Evolutionary conservation across 495 filamentous ascomycete species (phyloP).

Genomic region (Aspergillus haitiensis): DNA sequence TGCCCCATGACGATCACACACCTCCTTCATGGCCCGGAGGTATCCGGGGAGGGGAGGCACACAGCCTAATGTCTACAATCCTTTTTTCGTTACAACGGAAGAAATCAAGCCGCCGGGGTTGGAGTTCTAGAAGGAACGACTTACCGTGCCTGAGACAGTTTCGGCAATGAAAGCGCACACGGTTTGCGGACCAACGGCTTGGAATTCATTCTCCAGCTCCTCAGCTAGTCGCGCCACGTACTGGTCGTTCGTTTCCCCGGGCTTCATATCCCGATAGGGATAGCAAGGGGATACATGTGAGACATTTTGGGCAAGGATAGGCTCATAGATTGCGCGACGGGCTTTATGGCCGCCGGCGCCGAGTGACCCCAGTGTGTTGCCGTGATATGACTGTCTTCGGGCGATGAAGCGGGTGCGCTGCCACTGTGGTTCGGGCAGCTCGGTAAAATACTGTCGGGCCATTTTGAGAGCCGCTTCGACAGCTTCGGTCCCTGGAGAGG

Average conservation of each 20-base stretch:
- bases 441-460: slow-evolving; percentile 56
- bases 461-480: slow-evolving; percentile 64
- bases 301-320: slow-evolving; percentile 57
- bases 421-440: slow-evolving; percentile 42
- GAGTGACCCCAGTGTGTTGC: slow-evolving; percentile 67
- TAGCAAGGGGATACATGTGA: slow-evolving; percentile 66
- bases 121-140: slow-evolving; percentile 11
- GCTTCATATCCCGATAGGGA: slow-evolving; percentile 52
- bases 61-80: slow-evolving; percentile 50
- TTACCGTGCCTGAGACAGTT: slow-evolving; percentile 55
- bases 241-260: slow-evolving; percentile 33
- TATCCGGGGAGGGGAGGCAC: slow-evolving; percentile 59
- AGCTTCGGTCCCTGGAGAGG: slow-evolving; percentile 55
- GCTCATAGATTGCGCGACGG: slow-evolving; percentile 60
- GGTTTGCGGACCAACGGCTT: slow-evolving; percentile 61
- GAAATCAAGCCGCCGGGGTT: no score
- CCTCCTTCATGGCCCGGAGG: slow-evolving; percentile 52
- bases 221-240: slow-evolving; percentile 56
- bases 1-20: slow-evolving; percentile 62
- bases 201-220: slow-evolving; percentile 75
- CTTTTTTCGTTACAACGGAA: no score
- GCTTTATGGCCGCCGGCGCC: slow-evolving; percentile 58
- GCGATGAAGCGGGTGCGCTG: slow-evolving; percentile 58
- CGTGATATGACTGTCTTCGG: slow-evolving; percentile 66
- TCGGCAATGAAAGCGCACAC: slow-evolving; percentile 75